Base-by-base conservation (phyloP, 2,329 filamentous ascomycete species). In the Colletotrichum sp. region DNA sequence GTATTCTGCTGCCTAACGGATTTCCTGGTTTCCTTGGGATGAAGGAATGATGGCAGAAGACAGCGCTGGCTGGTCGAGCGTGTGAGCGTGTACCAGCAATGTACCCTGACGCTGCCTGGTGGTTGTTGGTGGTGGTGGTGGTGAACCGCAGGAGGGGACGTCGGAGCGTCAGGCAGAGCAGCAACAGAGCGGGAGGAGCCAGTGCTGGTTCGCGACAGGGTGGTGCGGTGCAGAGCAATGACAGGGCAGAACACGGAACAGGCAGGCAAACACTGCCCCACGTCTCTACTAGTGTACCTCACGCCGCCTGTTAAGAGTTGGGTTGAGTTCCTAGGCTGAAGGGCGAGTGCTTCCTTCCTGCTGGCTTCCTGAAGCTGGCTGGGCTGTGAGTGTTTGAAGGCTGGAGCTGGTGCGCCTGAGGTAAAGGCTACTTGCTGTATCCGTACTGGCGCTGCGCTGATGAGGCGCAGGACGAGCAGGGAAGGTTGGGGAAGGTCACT, bases 1-100 rank as follows among this genome's bases (percentile, higher is more conserved):
- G 56, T 69, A 73, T 73, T 76, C 64, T 73, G 73, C 73, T 76
- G 70, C 73, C 73, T 76, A 73, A 73, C 67, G 18, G 48, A 73
- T 58, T 73, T 65, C 34, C 58, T 76, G 70, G 28, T n/a, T 62
- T 61, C 58, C 30, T 26, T 34, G 67, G 43, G 65, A 76, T 69
- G 73, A 65, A 73, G 73, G 73, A 73, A 73, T 65, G 73, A 71
- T 38, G 61, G 36, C 60, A 66, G 52, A 62, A 66, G 64, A 73
- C 64, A 68, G 36, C 48, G 64, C 73, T 58, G 70, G 70, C 56
- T 52, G 69, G 64, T 72, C 56, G 70, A 67, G 62, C 26, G 36
- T 32, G 56, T 72, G 70, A 67, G 62, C 32, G 56, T 32, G 56
- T 72, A 67, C 43, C 56, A 43, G 21, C 32, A 61, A 64, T 43